Evolutionary conservation across 2,329 filamentous ascomycete species (phyloP), one percentile per base, ranked within the genome.

Genomic region (Chaetothyriales sp.): DNA sequence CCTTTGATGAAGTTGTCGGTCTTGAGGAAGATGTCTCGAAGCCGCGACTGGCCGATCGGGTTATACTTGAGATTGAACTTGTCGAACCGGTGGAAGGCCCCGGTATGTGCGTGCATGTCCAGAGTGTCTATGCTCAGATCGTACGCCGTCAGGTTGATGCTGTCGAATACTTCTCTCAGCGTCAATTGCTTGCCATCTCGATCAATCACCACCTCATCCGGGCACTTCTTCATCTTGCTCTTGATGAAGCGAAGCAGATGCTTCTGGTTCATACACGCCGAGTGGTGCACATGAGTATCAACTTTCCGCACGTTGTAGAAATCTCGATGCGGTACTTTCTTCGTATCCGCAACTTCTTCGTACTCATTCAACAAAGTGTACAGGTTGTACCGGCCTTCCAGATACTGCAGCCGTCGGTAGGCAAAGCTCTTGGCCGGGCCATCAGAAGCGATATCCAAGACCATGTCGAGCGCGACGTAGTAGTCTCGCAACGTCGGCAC

Each of bases 41-140:
- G 72, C 50, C 92, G 82, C 44, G 92, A 96, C 68, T 98, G 92
- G 47, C 92, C 92, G 54, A 98, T 82, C 0, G 92, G 92, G 60
- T 98, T 98, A 65, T 98, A 98, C 66, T 98, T 98, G 51, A 98
- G 73, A 65, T 98, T 98, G 76, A 98, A 98, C 67, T 98, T 98
- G 73, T 98, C 92, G 65, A 98, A 98, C 3, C 92, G 86, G 68
- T 98, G 92, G 70, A 98, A 98, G 0, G 87, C 93, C 67, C 98
- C 92, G 9, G 87, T 95, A 64, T 98, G 92, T 20, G 92, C 90
- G 72, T 98, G 92, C 92, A 98, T 98, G 70, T 98, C 92, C 32
- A 98, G 76, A 1, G 92, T 98, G 68, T 98, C 92, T 57, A 98
- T 98, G 67, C 89, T 95, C 49, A 98, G 73, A 65, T 98, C 92